Percentiles rank a stretch among this genome's conserved stretches.
phyloP scores from a whole-genome alignment of 208 protist species.

The Kentomonas sorsogonicus region DNA sequence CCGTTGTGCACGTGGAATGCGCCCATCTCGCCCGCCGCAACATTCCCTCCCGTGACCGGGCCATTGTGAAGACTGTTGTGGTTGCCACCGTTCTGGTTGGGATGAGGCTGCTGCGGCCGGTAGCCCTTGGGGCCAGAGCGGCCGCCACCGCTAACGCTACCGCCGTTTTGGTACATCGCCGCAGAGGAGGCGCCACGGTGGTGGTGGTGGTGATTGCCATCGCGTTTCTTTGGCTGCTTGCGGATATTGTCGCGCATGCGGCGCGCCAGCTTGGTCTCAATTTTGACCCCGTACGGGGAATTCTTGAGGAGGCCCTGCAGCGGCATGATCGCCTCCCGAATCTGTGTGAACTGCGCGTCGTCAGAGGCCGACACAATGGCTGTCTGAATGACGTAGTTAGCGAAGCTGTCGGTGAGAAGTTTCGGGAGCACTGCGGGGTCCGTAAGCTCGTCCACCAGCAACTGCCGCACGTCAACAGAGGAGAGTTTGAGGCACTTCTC shows the following conservation, averaged over 20 bases:
- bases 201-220: slow-evolving; percentile 11
- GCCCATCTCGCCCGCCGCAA: no score
- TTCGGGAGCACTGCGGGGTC: slow-evolving; percentile 84
- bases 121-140: no score
- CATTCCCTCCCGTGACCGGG: no score
- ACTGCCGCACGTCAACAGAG: slow-evolving; percentile 69
- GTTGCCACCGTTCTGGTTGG: not conserved
- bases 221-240: slow-evolving; percentile 42
- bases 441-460: slow-evolving; percentile 94
- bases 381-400: slow-evolving; percentile 98
- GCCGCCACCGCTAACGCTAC: no score
- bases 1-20: no score
- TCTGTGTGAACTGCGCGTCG: slow-evolving; percentile 85
- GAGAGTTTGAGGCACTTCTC: slow-evolving; percentile 96
- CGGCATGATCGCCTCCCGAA: slow-evolving; percentile 93
- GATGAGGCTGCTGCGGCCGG: no score
- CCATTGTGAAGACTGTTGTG: not conserved
- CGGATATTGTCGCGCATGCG: slow-evolving; percentile 54
- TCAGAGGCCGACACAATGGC: slow-evolving; percentile 89
- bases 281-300: slow-evolving; percentile 96
- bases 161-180: no score
- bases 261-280: slow-evolving; percentile 89
- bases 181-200: no score
- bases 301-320: slow-evolving; percentile 92
- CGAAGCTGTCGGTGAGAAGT: slow-evolving; percentile 95